Evolutionary conservation across 2,329 filamentous ascomycete species (phyloP).

Genomic region (Calonectria montana): DNA sequence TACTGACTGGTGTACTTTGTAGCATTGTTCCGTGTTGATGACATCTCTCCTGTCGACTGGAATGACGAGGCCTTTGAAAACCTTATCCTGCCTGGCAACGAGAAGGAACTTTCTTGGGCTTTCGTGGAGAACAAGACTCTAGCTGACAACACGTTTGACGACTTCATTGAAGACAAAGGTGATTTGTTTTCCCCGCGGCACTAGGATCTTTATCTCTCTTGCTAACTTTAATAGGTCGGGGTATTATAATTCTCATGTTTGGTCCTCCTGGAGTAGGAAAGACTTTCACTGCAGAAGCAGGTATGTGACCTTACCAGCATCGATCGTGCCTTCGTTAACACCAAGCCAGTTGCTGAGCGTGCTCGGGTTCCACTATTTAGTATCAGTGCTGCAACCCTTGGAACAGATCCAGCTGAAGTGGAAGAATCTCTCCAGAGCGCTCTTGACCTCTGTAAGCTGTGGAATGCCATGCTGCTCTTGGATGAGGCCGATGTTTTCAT

Average conservation of each 20-base stretch:
- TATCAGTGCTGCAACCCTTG: constrained; percentile 24
- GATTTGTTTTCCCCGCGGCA: background rate
- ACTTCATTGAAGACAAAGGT: constrained; percentile 18
- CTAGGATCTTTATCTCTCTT: background rate
- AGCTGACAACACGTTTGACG: constrained; percentile 7
- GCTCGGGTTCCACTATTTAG: constrained; percentile 27
- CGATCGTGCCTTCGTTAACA: background rate
- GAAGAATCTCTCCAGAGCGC: constrained; percentile 15
- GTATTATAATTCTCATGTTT: constrained; percentile 43
- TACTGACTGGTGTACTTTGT: background rate
- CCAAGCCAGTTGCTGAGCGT: constrained; percentile 15
- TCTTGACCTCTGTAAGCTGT: constrained; percentile 33
- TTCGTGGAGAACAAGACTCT: constrained; percentile 10
- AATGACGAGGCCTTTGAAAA: constrained; percentile 10
- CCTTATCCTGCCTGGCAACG: background rate
- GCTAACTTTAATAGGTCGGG: constrained; percentile 11
- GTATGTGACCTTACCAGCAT: constrained; percentile 7
- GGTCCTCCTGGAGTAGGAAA: constrained; percentile 45
- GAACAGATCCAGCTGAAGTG: background rate
- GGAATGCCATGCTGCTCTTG: constrained; percentile 39
- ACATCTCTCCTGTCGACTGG: background rate
- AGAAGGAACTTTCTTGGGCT: constrained; percentile 10
- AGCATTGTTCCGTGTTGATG: background rate
- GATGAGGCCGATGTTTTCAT: constrained; percentile 41
- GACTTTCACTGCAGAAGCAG: constrained; percentile 39